A percentile compares a stretch with the other conserved stretches of the same genome.
These are phyloP conservation scores for Solanum infundibuliforme DNA, from an alignment of 257 asterid species.

Conservation along the genomic window DNA sequence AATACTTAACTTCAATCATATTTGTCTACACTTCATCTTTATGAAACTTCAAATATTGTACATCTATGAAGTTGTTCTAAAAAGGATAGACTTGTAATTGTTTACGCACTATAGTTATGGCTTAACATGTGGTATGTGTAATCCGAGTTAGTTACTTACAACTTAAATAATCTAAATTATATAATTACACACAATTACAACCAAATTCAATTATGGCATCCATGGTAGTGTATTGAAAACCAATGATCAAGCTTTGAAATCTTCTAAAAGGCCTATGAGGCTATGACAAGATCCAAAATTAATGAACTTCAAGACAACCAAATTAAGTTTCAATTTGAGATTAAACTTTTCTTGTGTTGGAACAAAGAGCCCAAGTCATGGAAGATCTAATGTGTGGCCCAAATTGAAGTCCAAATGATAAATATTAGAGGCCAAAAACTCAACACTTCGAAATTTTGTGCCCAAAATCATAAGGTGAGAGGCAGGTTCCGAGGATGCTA, in stretches of 20 bases:
- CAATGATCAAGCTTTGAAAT: background rate
- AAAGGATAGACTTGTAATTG: background rate
- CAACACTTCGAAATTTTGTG: background rate
- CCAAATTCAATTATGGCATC: background rate
- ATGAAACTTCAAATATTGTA: background rate
- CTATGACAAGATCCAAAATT: background rate
- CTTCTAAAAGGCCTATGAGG: background rate
- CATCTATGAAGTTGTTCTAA: background rate
- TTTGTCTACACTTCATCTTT: background rate
- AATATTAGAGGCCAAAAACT: background rate
- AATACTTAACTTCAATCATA: background rate
- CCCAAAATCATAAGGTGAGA: background rate
- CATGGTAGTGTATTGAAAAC: background rate
- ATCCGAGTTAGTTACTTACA: background rate
- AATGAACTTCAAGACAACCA: background rate
- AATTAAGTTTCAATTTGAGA: background rate
- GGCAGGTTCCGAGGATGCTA: too few relatives aligned
- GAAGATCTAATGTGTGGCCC: background rate
- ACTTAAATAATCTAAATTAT: background rate
- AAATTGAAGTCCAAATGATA: background rate
- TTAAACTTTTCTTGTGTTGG: background rate
- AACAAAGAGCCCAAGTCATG: background rate
- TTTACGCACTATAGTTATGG: background rate
- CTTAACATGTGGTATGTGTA: background rate
- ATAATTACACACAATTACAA: background rate